phyloP scores from a whole-genome alignment of 148 eudicot species.

The Dianthus caryophyllus region DNA sequence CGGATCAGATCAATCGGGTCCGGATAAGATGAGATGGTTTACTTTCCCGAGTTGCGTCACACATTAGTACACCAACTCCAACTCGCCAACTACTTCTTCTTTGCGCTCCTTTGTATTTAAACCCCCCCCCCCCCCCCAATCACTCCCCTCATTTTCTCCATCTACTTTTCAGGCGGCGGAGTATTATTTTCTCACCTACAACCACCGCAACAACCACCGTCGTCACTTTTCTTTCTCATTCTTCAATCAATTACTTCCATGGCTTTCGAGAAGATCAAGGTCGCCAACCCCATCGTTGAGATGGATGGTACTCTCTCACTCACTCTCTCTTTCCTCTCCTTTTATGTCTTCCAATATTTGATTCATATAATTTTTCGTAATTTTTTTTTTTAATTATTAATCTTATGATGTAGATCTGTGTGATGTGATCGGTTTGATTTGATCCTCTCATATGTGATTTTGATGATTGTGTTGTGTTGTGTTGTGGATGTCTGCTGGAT shows the following conservation, averaged over 20 bases:
- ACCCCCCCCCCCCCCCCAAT: not conserved
- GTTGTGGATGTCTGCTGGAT: not conserved
- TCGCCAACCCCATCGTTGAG: slow-evolving; percentile 86
- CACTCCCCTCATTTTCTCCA: not conserved
- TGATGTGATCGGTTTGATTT: not conserved
- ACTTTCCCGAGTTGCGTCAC: no score
- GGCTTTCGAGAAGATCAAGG: slow-evolving; percentile 79
- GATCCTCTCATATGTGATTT: no score
- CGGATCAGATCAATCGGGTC: no score
- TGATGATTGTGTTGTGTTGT: no score
- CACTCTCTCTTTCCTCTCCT: not conserved
- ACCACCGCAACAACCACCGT: no score
- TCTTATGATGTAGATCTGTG: slow-evolving; percentile 11
- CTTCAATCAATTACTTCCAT: slow-evolving; percentile 13
- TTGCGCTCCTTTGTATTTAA: no score
- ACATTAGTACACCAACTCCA: no score
- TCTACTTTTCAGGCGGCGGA: not conserved
- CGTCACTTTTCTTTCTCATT: not conserved
- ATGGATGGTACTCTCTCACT: slow-evolving; percentile 71
- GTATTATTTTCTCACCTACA: not conserved
- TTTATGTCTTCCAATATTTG: not conserved
- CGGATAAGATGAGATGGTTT: no score
- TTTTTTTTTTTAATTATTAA: not conserved
- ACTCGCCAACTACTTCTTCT: not conserved
- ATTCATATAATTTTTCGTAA: not conserved